These are phyloP conservation scores for Adiantum capillusveneris DNA, from an alignment of 75 land plant genomes.

Conservation along the genomic window DNA sequence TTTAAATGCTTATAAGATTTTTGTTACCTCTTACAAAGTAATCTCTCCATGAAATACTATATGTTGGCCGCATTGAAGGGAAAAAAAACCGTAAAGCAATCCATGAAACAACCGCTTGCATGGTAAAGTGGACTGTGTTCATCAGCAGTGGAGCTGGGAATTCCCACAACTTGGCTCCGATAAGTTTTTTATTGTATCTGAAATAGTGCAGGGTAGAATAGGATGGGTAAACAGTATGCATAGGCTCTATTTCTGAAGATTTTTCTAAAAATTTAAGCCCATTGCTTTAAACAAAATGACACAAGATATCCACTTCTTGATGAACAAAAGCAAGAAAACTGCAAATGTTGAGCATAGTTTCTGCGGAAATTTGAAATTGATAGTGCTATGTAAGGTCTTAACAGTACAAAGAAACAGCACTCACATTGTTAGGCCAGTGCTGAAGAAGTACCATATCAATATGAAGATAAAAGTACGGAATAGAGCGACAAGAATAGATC, in stretches of 20 bases:
- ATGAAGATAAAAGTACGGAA: slow-evolving; percentile 54
- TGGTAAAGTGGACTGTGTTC: slow-evolving; percentile 87
- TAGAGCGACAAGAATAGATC: slow-evolving; percentile 14
- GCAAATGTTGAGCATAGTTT: no score
- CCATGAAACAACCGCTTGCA: slow-evolving; percentile 90
- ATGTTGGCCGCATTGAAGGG: slow-evolving; percentile 15
- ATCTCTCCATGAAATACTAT: slow-evolving; percentile 42
- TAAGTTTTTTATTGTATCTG: slow-evolving; percentile 47
- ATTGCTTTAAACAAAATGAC: no score
- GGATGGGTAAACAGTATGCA: no score
- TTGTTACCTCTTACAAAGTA: slow-evolving; percentile 37
- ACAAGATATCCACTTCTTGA: no score
- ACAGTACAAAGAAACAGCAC: slow-evolving; percentile 15
- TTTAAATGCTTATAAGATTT: neutral
- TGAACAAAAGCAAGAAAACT: no score
- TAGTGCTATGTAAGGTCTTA: no score
- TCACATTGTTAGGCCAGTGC: slow-evolving; percentile 75
- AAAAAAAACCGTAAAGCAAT: slow-evolving; percentile 25
- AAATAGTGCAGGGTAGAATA: no score
- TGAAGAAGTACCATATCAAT: slow-evolving; percentile 82
- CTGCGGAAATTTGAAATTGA: no score
- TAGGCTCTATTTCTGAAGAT: no score
- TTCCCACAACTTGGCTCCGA: slow-evolving; percentile 77
- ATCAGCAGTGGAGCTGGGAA: slow-evolving; percentile 98
- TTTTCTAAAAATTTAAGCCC: no score